Conservation (phyloP, 768 basidiomycete genomes). For the Candolleomyces eurysporus region DNA sequence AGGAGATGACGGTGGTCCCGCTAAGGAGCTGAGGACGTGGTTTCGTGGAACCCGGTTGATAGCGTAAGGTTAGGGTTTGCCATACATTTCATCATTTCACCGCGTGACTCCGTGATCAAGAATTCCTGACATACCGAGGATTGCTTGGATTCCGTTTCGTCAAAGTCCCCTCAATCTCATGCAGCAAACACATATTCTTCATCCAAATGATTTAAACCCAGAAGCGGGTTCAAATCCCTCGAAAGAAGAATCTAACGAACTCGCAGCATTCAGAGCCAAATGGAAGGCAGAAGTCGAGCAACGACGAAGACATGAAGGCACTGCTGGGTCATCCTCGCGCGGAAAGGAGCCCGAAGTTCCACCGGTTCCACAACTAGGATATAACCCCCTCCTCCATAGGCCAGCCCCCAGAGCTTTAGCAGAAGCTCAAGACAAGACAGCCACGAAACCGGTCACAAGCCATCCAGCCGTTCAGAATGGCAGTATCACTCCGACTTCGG, state of each 20-base stretch:
- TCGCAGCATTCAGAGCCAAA: constrained; percentile 65
- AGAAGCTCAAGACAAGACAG: constrained; percentile 4
- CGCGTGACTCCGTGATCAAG: background rate
- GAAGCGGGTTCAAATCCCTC: constrained; percentile 1
- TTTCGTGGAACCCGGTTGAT: constrained; percentile 8
- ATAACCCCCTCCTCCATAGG: background rate
- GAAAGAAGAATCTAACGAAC: constrained; percentile 55
- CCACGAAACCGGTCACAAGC: background rate
- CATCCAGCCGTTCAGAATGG: constrained; percentile 27
- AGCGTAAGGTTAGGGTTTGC: constrained; percentile 15
- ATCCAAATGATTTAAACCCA: background rate
- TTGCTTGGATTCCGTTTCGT: background rate
- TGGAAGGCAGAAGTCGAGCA: constrained; percentile 68
- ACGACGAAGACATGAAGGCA: constrained; percentile 13
- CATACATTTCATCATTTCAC: background rate
- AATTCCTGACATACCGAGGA: background rate
- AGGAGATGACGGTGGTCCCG: background rate
- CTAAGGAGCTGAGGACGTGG: background rate
- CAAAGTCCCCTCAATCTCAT: background rate
- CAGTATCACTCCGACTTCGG: constrained; percentile 13
- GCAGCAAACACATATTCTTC: background rate
- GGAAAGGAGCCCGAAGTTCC: background rate
- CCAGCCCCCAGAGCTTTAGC: constrained; percentile 5
- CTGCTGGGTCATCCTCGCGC: background rate
- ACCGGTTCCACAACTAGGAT: background rate